Percentiles rank a stretch among this genome's conserved stretches.
Evolutionary conservation across 495 filamentous ascomycete species (phyloP).

Genomic region (Penicillium cataractarum): DNA sequence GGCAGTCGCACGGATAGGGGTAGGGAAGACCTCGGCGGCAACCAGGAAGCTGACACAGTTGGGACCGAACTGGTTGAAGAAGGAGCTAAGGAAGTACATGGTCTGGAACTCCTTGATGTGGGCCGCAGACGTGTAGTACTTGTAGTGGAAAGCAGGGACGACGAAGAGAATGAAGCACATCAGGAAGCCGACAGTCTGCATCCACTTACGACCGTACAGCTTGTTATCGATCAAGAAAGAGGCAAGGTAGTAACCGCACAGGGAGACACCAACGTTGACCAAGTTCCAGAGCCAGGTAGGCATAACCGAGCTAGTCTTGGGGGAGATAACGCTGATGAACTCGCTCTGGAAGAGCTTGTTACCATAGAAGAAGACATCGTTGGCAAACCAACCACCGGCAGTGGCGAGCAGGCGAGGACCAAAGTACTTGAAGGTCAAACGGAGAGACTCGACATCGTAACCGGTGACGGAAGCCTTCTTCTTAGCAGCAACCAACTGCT

Average conservation of each 20-base stretch:
- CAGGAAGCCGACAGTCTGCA: slow-evolving; percentile 89
- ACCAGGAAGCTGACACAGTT: slow-evolving; percentile 92
- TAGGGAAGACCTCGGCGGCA: slow-evolving; percentile 89
- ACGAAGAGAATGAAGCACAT: slow-evolving; percentile 86
- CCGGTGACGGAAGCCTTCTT: slow-evolving; percentile 83
- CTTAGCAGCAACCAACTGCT: slow-evolving; percentile 76
- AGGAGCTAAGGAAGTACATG: slow-evolving; percentile 89
- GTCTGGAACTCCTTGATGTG: slow-evolving; percentile 82
- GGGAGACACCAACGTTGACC: slow-evolving; percentile 79
- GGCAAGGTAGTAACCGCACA: slow-evolving; percentile 81
- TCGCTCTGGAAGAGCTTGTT: slow-evolving; percentile 94
- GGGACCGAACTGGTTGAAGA: slow-evolving; percentile 97
- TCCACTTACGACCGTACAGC: slow-evolving; percentile 86
- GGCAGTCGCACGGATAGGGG: slow-evolving; percentile 84
- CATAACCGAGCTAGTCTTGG: slow-evolving; percentile 66
- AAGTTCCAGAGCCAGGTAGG: slow-evolving; percentile 88
- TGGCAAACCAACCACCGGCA: slow-evolving; percentile 82
- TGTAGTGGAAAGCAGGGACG: slow-evolving; percentile 79
- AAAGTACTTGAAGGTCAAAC: slow-evolving; percentile 75
- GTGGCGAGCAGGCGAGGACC: slow-evolving; percentile 84
- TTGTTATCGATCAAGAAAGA: slow-evolving; percentile 87
- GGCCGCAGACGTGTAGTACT: slow-evolving; percentile 68
- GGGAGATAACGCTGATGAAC: slow-evolving; percentile 78
- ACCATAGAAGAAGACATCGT: slow-evolving; percentile 96
- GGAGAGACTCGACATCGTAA: slow-evolving; percentile 81